Base-by-base conservation (phyloP, 805 yeast genomes). In the Lachancea nothofagi region DNA sequence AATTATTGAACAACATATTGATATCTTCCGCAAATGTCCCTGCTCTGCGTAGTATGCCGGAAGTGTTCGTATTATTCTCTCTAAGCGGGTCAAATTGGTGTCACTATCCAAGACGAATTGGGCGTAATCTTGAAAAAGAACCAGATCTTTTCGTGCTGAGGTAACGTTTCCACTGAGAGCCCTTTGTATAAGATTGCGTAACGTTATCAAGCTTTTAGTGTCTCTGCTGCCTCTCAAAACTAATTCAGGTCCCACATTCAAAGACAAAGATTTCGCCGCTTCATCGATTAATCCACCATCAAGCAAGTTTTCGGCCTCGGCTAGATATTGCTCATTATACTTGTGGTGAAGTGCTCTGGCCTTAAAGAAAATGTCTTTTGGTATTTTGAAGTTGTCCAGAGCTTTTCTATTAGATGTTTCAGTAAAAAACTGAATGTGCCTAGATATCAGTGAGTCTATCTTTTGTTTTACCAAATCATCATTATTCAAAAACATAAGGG, bases 191-290 rank as follows among this genome's bases (percentile, higher is more conserved):
- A 82, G 45, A 1, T 41, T 43, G n/a, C 54, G 50, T n/a, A 77
- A 49, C 8, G 53, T 47, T 5, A 42, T 33, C 19, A 68, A 38
- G 29, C 49, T 45, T 4, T 53, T 41, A 1, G 59, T 62, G 41
- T 73, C 71, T n/a, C 73, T 67, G 12, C 80, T 72, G 31, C 49
- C 36, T 7, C 37, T 40, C 25, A 61, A 31, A 1, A 89, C 75
- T 3, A 80, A 73, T 10, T 61, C 57, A 7, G 97, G 97, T 0
- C 90, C 97, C 22, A 87, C 81, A 3, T 68, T 57, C 1, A 64
- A 54, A 7, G 79, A 50, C 3, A 85, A 61, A 1, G 76, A 62
- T 2, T 62, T 55, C 51, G 85, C 93, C 0, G 96, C 95, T 28
- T 75, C 78, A 0, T 61, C 66, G 65, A 74, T 75, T 36, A 72